Base-by-base conservation (phyloP, 2,329 filamentous ascomycete species). In the Penicillium concentricum region DNA sequence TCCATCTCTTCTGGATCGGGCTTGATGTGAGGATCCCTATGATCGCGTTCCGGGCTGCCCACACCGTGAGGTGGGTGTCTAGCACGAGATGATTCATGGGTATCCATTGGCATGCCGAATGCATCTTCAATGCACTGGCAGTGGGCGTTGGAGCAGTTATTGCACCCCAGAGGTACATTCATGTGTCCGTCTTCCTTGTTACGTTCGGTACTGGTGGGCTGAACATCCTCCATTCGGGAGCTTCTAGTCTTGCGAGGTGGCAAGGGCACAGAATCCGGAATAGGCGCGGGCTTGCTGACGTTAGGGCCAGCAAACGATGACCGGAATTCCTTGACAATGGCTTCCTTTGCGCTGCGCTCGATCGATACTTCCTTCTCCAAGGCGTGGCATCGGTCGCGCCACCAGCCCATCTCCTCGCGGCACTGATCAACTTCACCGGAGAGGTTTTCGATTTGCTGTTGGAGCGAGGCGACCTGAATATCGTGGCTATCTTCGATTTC, bases 351-450 rank as follows among this genome's bases (percentile, higher is more conserved):
- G 34, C 67, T 77, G 63, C 69, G 70, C 65, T 72, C 74, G 20
- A 72, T 66, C 5, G 69, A 83, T 9, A 90, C 78, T 71, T 87
- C 81, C 57, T 81, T 84, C 72, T 90, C 86, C 24, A 90, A 74
- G 26, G 82, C 77, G 63, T 84, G 77, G 70, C 86, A 89, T 59
- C 83, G 81, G 63, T 78, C 74, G 41, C 74, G 74, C 77, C 78
- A 81, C 69, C 73, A 75, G 28, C 62, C 60, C 57, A 80, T 68
- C 60, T 79, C 74, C 28, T 80, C 82, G 37, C 81, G 84, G 63
- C 87, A 86, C 18, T 85, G 84, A 67, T 89, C 84, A 4, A 90
- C 76, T 63, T 91, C 86, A 34, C 82, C 76, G 64, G 90, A 87
- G 4, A 92, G 79, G 48, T 70, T 73, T 20, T 68, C 65, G 35